Base-by-base conservation (phyloP, 257 asterid species). In the Penstemon newberryi region DNA sequence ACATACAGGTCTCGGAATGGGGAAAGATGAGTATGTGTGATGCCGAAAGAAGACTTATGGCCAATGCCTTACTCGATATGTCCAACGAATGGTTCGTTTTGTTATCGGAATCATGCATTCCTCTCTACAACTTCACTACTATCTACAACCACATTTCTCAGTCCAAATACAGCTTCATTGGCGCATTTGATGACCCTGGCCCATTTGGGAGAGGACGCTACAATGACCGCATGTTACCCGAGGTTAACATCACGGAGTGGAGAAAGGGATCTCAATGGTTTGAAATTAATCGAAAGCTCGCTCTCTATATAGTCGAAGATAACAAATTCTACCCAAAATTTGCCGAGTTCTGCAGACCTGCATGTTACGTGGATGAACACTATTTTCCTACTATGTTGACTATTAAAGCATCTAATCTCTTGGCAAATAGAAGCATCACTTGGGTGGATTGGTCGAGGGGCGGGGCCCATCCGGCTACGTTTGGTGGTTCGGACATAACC, bases 361-460 rank as follows among this genome's bases (percentile, higher is more conserved):
- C 77, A 0, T 87, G 91, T 38, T 85, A 81, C 13, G 89, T 81
- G 39, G 95, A 87, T n/a, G 95, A 87, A 55, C 95, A 87, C 66
- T 87, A 85, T 60, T 81, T 87, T 33, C 89, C 87, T 7, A 87
- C 91, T 18, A 81, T 87, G 83, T 73, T 87, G 70, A 73, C 80
- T 7, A 76, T 83, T 42, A 50, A 57, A n/a, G 85, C 84, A 0
- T 73, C 63, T 1, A 56, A 49, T 9, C 74, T 73, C 37, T 61
- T 87, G 72, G 89, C 91, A 11, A 87, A 87, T 43, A 52, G 87
- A 40, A 85, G 87, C 68, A 4, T 85, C 18, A 87, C 89, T 0
- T 87, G 87, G 89, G 86, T 75, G 0, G 95, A 87, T 68, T 87
- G 95, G 95, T 87, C 95, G 8, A 79, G 89, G 74, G 89, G 95